A percentile compares a stretch with the other conserved stretches of the same genome.
Conservation (phyloP, 75 land plant genomes). For the Selaginella tamariscina region DNA sequence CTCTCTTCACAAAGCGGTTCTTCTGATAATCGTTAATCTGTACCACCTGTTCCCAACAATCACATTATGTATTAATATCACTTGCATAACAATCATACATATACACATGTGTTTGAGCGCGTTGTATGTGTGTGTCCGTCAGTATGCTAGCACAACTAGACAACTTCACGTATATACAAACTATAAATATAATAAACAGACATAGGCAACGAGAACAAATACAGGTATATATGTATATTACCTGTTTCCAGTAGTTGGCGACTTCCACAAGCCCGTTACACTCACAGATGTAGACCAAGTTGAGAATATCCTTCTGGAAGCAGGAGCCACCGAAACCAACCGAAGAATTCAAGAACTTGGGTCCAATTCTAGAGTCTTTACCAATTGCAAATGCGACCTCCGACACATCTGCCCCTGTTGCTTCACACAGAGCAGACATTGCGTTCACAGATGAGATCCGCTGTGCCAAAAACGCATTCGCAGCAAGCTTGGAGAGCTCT, state of each 20-base stretch:
- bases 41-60: constrained; percentile 86
- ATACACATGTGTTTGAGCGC: too few relatives aligned
- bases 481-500: constrained; percentile 92
- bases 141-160: too few relatives aligned
- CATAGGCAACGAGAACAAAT: too few relatives aligned
- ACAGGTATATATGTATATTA: constrained; percentile 69
- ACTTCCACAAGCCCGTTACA: constrained; percentile 80
- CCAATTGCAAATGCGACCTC: constrained; percentile 75
- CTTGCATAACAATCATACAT: too few relatives aligned
- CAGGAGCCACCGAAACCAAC: constrained; percentile 91
- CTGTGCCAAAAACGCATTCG: constrained; percentile 80
- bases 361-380: constrained; percentile 69
- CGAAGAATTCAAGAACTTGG: constrained; percentile 64
- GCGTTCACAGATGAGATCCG: constrained; percentile 84
- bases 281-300: constrained; percentile 86
- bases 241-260: constrained; percentile 87
- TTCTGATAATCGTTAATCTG: constrained; percentile 86
- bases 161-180: too few relatives aligned
- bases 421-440: constrained; percentile 85
- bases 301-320: constrained; percentile 86
- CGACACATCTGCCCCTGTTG: constrained; percentile 71
- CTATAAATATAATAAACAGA: too few relatives aligned
- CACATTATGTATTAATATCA: too few relatives aligned
- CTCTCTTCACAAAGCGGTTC: constrained; percentile 67
- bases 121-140: too few relatives aligned